Base-by-base conservation (phyloP, 2,329 filamentous ascomycete genomes). In the Lachnum nothofagi region DNA sequence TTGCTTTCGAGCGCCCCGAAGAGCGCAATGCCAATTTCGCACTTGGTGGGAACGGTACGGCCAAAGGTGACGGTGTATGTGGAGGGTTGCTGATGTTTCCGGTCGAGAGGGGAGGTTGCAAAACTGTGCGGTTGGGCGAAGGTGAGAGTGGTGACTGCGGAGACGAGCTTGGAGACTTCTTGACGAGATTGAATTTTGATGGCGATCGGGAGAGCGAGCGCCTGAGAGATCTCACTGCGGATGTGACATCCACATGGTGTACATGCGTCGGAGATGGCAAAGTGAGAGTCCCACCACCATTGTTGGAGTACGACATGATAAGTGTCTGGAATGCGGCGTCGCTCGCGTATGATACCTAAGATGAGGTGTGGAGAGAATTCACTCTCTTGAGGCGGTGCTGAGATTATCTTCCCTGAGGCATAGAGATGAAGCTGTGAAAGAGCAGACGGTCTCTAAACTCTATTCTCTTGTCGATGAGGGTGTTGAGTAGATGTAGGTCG, bases 131-230 rank as follows among this genome's bases (percentile, higher is more conserved):
- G 61, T 70, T 54, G 55, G 66, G 57, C 19, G 76, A 77, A 23
- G 83, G 80, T 20, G 82, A 82, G 37, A 82, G 70, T 29, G 77
- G 75, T 39, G 78, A 79, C 41, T 74, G 75, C 39, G 72, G 70
- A 47, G 81, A 79, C 54, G 65, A 58, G 48, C 59, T 65, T 19
- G 64, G 61, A 24, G 64, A 63, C 49, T 63, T 66, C 10, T 71
- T 74, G 58, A 80, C 72, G 45, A 94, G 72, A 48, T 80, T 77
- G 66, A 93, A 91, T 67, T 93, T 95, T 25, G 91, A 95, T 9
- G 91, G 91, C n/a, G 91, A 96, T 61, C 90, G 81, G 49, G 91
- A 96, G 55, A 96, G 76, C 22, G 91, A 95, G 60, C 89, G 86
- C 57, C 91, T 80, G 50, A 96, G 75, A 62, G 89, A 87, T 64